phyloP scores from a whole-genome alignment of 345 rosid species.

The Bruguiera parviflora region DNA sequence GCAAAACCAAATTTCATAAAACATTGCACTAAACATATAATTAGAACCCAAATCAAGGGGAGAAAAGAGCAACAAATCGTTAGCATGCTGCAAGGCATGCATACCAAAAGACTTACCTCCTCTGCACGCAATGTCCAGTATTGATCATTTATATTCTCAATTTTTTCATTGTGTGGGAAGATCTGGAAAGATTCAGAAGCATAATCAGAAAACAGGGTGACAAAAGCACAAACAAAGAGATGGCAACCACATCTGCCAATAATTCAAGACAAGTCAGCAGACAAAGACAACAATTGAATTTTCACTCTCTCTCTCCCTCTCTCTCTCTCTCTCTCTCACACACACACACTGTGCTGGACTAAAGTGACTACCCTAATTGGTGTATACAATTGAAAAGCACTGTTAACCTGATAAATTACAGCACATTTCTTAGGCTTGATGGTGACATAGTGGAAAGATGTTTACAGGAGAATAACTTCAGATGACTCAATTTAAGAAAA shows the following conservation, averaged over 20 bases:
- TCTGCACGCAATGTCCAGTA: slow-evolving; percentile 98
- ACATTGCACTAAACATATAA: background rate
- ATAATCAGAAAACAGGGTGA: slow-evolving; percentile 9
- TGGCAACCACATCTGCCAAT: background rate
- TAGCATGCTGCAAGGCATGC: background rate
- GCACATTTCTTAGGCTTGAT: too few relatives aligned
- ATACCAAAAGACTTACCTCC: slow-evolving; percentile 51
- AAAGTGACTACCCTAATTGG: too few relatives aligned
- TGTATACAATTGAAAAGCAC: too few relatives aligned
- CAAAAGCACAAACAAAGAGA: background rate
- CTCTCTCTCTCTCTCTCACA: too few relatives aligned
- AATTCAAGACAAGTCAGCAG: background rate
- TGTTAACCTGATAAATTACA: too few relatives aligned
- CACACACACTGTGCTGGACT: too few relatives aligned
- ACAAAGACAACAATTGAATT: background rate
- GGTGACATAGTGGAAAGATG: too few relatives aligned
- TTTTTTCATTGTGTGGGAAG: slow-evolving; percentile 32
- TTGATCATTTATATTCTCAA: slow-evolving; percentile 81
- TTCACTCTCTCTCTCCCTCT: too few relatives aligned
- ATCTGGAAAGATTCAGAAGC: slow-evolving; percentile 25
- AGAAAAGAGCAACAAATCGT: background rate
- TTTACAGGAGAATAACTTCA: too few relatives aligned
- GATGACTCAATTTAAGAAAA: too few relatives aligned
- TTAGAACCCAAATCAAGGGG: background rate
- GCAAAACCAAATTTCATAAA: too few relatives aligned